These are phyloP conservation scores for Rhizodiscina lignyota DNA, from an alignment of 495 filamentous ascomycete species.

Conservation along the genomic window DNA sequence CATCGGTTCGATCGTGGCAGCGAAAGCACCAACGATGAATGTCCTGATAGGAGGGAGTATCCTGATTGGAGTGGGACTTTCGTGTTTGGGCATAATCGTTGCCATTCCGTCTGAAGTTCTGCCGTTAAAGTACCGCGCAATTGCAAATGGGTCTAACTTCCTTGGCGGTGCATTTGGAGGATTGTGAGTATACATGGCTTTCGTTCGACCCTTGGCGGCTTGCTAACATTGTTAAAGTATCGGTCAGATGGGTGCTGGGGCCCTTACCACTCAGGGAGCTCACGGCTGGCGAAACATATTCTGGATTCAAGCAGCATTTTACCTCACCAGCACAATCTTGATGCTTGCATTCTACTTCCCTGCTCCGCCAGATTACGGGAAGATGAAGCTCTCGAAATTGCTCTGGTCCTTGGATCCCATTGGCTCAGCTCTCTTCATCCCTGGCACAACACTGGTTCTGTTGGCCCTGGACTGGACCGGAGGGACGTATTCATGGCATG, in stretches of 20 bases:
- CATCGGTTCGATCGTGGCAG: slow-evolving; percentile 33
- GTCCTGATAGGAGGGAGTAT: slow-evolving; percentile 39
- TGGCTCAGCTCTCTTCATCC: slow-evolving; percentile 31
- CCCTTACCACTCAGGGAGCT: slow-evolving; percentile 27
- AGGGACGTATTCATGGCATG: slow-evolving; percentile 30
- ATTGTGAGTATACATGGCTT: slow-evolving; percentile 5
- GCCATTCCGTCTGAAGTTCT: slow-evolving; percentile 37
- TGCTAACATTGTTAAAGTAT: slow-evolving; percentile 16
- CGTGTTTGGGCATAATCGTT: slow-evolving; percentile 35
- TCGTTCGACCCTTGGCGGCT: neutral
- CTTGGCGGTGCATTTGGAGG: slow-evolving; percentile 30
- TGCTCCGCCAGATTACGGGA: slow-evolving; percentile 22
- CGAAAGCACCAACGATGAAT: slow-evolving; percentile 34
- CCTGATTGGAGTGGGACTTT: slow-evolving; percentile 33
- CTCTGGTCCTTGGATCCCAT: slow-evolving; percentile 38
- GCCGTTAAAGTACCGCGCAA: slow-evolving; percentile 33
- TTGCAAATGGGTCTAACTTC: slow-evolving; percentile 34
- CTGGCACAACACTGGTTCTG: slow-evolving; percentile 30
- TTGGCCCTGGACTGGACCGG: slow-evolving; percentile 36
- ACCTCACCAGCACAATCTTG: slow-evolving; percentile 26
- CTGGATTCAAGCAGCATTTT: slow-evolving; percentile 41
- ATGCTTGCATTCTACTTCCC: slow-evolving; percentile 35
- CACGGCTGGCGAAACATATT: slow-evolving; percentile 38
- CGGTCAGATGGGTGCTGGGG: slow-evolving; percentile 31
- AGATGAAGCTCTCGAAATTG: slow-evolving; percentile 24